These are phyloP conservation scores for Tremella fuciformis DNA, from an alignment of 768 basidiomycete genomes.

Conservation along the genomic window DNA sequence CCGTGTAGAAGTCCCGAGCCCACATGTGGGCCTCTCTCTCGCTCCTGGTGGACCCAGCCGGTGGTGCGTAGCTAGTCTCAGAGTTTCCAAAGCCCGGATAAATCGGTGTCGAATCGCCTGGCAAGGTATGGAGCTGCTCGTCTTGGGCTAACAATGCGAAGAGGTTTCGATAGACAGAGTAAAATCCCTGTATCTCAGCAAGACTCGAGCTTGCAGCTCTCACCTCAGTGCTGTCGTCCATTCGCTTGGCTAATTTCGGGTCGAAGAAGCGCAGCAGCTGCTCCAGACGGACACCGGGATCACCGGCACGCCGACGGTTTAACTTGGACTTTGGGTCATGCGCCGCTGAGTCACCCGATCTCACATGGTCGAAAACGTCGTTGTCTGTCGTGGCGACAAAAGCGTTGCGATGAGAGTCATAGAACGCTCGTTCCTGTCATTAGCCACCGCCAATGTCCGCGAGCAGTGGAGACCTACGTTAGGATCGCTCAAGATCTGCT, in stretches of 20 bases:
- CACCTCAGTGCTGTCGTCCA: constrained; percentile 55
- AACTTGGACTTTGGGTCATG: constrained; percentile 35
- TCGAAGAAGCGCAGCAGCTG: constrained; percentile 86
- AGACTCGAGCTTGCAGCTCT: constrained; percentile 16
- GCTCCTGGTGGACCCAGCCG: constrained; percentile 34
- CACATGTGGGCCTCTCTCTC: constrained; percentile 57
- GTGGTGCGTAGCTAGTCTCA: constrained; percentile 66
- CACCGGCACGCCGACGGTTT: constrained; percentile 57
- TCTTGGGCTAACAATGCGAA: constrained; percentile 80
- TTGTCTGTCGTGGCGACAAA: constrained; percentile 78
- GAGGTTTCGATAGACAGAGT: constrained; percentile 78
- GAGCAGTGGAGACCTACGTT: constrained; percentile 61
- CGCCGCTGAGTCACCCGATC: constrained; percentile 63
- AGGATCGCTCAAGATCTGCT: constrained; percentile 84
- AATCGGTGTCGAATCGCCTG: constrained; percentile 31
- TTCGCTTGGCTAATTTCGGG: constrained; percentile 46
- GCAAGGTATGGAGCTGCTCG: constrained; percentile 59
- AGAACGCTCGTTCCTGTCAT: constrained; percentile 84
- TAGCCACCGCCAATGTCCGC: constrained; percentile 43
- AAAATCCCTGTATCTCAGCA: constrained; percentile 67
- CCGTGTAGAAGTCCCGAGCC: constrained; percentile 73
- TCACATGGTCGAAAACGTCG: constrained; percentile 81
- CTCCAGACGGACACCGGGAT: constrained; percentile 72
- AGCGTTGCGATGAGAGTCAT: constrained; percentile 85
- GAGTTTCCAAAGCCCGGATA: constrained; percentile 83